phyloP scores from a whole-genome alignment of 148 eudicot genomes.

The Drosera capensis region DNA sequence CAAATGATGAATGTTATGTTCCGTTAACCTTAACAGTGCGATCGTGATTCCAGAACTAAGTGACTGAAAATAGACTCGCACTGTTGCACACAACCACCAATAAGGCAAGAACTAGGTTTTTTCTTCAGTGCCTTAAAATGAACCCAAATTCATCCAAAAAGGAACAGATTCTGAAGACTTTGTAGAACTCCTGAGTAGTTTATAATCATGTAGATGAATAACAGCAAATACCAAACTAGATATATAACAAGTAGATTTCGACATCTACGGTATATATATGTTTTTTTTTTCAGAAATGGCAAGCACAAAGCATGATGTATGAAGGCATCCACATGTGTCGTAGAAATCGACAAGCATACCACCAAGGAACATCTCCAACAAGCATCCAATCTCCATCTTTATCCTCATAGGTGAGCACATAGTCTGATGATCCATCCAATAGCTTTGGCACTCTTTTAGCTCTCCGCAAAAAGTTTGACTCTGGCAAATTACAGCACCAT shows the following conservation, averaged over 20 bases:
- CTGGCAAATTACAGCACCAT: conserved; percentile 12
- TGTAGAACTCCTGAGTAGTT: background rate
- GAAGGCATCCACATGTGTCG: background rate
- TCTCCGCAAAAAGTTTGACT: conserved; percentile 33
- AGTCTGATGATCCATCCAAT: conserved; percentile 69
- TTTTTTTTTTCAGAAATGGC: too few species aligned
- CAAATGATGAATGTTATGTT: background rate
- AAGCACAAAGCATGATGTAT: background rate
- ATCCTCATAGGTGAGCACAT: conserved; percentile 90
- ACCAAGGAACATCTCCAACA: conserved; percentile 93
- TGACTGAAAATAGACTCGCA: too few species aligned
- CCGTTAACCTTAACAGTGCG: too few species aligned
- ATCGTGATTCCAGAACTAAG: too few species aligned
- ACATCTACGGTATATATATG: background rate
- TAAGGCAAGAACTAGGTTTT: too few species aligned
- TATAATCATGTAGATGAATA: background rate
- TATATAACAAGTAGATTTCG: background rate
- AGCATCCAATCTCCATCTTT: conserved; percentile 98
- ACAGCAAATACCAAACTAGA: background rate
- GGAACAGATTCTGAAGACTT: background rate
- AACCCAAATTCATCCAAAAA: background rate
- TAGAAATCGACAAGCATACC: conserved; percentile 29
- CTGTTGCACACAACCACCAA: too few species aligned
- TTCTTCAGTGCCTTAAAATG: too few species aligned
- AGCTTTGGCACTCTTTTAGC: conserved; percentile 33